Base-by-base conservation (phyloP, 441 rosid species). In the Erysimum pusillum region DNA sequence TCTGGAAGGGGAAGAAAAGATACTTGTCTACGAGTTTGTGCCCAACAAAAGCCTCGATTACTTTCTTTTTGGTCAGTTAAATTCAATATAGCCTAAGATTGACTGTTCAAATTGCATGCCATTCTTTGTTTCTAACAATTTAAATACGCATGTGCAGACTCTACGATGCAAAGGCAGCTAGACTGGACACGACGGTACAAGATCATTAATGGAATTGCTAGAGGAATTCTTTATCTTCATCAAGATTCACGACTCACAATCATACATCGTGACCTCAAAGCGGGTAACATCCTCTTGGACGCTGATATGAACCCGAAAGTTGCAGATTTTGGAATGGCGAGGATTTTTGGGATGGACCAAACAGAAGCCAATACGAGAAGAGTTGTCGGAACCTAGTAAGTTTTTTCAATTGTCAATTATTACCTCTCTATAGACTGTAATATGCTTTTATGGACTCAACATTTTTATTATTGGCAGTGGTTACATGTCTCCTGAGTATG, bases 241-340 rank as follows among this genome's bases (percentile, higher is more conserved):
- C 85, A 83, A 68, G 88, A 87, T 74, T 86, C 89, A 5, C 79
- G 83, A 17, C 80, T 84, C 5, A 81, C 83, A 12, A 84, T 87
- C 34, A 85, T 87, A 58, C 89, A 87, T 45, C 84, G 87, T 39
- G 91, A 87, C 74, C 83, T 87, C 8, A 87, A 87, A 78, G 81
- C 83, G 1, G 77, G 91, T 63, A 87, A 87, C 7, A 36, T 88
- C 56, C 73, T 88, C 13, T 48, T 83, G 9, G 88, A 88, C 32
- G 65, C 56, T 0, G 83, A 79, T 0, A 82, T 86, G 89, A 79
- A 64, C 32, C 84, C 91, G 0, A 86, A 88, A 78, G 83, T 88
- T 53, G 28, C 90, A 6, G 88, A 86, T 74, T 88, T 86, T 38
- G 90, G 91, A 13, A 82, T 86, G 90, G 90, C 90, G 6, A 86